A percentile compares a stretch with the other conserved stretches of the same genome.
Conservation (phyloP, 768 basidiomycete species). For the Hirschioporus abietinus region DNA sequence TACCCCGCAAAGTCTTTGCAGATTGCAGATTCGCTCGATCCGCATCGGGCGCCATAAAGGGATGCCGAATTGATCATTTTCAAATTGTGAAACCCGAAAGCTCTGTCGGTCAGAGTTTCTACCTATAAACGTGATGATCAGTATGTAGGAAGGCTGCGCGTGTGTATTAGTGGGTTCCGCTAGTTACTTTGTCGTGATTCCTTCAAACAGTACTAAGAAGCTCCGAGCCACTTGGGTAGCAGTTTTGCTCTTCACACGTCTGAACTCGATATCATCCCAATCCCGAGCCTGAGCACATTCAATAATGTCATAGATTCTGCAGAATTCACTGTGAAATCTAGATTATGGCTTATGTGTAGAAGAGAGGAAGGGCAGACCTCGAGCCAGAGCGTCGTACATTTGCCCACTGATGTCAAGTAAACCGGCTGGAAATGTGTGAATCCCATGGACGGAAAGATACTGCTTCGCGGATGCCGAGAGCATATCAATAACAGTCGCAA, state of each 20-base stretch:
- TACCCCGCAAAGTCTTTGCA: slow-evolving; percentile 62
- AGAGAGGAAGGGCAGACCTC: slow-evolving; percentile 47
- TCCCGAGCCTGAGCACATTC: slow-evolving; percentile 78
- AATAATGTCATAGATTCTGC: slow-evolving; percentile 91
- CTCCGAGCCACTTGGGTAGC: slow-evolving; percentile 96
- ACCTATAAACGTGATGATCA: no score
- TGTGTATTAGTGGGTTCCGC: no score
- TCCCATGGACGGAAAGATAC: slow-evolving; percentile 89
- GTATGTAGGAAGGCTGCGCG: no score
- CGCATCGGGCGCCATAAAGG: slow-evolving; percentile 99
- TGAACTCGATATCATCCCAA: slow-evolving; percentile 94
- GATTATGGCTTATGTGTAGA: background rate
- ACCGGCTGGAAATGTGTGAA: slow-evolving; percentile 99
- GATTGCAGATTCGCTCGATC: slow-evolving; percentile 92
- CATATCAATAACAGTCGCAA: slow-evolving; percentile 87
- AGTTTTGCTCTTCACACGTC: slow-evolving; percentile 99
- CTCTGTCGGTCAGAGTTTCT: slow-evolving; percentile 74
- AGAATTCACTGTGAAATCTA: slow-evolving; percentile 2
- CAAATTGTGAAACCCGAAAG: slow-evolving; percentile 89
- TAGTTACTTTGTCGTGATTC: slow-evolving; percentile 77
- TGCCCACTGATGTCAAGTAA: slow-evolving; percentile 96
- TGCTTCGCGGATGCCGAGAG: slow-evolving; percentile 79
- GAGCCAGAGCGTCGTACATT: slow-evolving; percentile 94
- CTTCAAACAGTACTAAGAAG: slow-evolving; percentile 94
- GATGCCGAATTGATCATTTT: slow-evolving; percentile 97